A percentile compares a stretch with the other conserved stretches of the same genome.
Conservation (phyloP, 2,329 filamentous ascomycete genomes). For the Beauveria asiatica region DNA sequence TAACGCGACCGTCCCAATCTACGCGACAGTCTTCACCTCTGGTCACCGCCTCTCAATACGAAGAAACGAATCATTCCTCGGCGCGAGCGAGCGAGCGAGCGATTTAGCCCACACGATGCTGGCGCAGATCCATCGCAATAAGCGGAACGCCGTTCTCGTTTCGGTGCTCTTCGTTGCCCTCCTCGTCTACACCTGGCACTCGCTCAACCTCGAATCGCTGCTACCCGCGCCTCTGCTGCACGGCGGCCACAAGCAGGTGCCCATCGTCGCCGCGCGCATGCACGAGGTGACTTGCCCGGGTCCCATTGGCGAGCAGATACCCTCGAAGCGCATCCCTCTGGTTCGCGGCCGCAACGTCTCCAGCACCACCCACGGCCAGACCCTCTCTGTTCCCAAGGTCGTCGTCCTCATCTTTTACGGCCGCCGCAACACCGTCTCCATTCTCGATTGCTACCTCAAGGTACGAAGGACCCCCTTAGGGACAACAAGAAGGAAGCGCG, state of each 20-base stretch:
- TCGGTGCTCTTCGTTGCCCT: slow-evolving; percentile 4
- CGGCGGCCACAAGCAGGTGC: neutral
- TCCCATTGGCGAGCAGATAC: neutral
- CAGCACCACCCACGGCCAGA: slow-evolving; percentile 7
- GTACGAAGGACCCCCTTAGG: slow-evolving; percentile 15
- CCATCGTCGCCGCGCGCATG: neutral
- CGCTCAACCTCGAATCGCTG: slow-evolving; percentile 9
- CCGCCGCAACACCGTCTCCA: slow-evolving; percentile 33
- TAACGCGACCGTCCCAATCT: neutral
- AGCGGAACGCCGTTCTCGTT: slow-evolving; percentile 4
- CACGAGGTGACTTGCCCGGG: slow-evolving; percentile 8
- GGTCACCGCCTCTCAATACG: too few species aligned
- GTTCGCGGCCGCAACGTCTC: slow-evolving; percentile 9
- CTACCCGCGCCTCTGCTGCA: slow-evolving; percentile 7
- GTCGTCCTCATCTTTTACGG: slow-evolving; percentile 39
- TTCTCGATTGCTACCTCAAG: slow-evolving; percentile 39
- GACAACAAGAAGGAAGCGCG: neutral
- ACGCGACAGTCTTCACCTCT: neutral
- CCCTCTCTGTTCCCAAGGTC: slow-evolving; percentile 22
- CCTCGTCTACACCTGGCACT: slow-evolving; percentile 7
- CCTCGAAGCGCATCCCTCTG: slow-evolving; percentile 5
- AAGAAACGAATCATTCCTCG: too few species aligned
- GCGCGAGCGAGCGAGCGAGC: too few species aligned
- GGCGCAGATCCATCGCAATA: slow-evolving; percentile 1
- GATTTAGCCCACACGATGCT: neutral